Conservation (phyloP, 805 yeast species). For the Lachancea mirantina region DNA sequence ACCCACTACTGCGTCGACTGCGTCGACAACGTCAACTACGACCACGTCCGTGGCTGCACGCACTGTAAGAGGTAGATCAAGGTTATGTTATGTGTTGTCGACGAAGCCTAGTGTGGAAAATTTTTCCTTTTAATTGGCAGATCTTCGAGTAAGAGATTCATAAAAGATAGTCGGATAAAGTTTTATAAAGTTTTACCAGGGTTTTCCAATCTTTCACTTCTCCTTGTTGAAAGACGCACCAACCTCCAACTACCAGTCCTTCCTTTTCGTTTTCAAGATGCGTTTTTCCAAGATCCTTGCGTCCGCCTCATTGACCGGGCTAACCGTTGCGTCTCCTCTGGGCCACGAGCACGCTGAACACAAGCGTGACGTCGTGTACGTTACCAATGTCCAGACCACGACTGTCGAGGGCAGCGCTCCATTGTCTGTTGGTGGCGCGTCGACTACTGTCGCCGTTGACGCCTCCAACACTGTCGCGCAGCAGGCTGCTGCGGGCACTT, state of each 20-base stretch:
- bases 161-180: no score
- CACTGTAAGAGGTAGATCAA: no score
- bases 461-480: slow-evolving; percentile 18
- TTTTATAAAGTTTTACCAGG: no score
- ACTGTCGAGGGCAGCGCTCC: slow-evolving; percentile 31
- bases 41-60: no score
- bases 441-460: slow-evolving; percentile 25
- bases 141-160: no score
- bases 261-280: slow-evolving; percentile 29
- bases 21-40: no score
- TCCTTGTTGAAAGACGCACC: no score
- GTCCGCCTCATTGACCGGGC: slow-evolving; percentile 42
- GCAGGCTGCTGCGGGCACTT: slow-evolving; percentile 10
- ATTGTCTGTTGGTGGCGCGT: slow-evolving; percentile 14
- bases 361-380: slow-evolving; percentile 48
- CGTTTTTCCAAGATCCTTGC: slow-evolving; percentile 43
- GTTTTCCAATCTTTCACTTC: no score
- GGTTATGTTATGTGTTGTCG: no score
- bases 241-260: slow-evolving; percentile 12
- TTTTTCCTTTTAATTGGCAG: no score
- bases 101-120: no score
- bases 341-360: slow-evolving; percentile 54
- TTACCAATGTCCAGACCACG: slow-evolving; percentile 42
- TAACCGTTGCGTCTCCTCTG: slow-evolving; percentile 53
- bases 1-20: no score